phyloP scores from a whole-genome alignment of 2,329 filamentous ascomycete species.

The Truncatella angustata region DNA sequence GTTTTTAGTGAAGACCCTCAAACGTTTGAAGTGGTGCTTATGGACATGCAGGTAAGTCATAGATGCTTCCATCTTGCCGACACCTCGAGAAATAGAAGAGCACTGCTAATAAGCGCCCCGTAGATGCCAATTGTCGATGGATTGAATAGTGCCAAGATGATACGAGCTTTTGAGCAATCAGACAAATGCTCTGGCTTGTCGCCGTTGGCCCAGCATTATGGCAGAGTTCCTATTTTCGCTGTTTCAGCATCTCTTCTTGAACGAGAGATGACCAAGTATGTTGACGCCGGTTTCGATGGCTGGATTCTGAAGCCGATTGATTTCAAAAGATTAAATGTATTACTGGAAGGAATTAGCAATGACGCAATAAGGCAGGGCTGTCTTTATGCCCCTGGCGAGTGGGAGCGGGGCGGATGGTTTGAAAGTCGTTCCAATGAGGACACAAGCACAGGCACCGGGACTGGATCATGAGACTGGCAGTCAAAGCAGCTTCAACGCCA shows the following conservation, averaged over 20 bases:
- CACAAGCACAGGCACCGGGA: neutral
- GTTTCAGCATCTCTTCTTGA: constrained; percentile 83
- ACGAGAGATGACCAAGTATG: constrained; percentile 64
- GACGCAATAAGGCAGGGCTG: constrained; percentile 55
- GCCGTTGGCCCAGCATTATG: constrained; percentile 54
- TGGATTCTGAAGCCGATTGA: constrained; percentile 91
- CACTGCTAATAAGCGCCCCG: no score
- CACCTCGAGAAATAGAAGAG: no score
- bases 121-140: constrained; percentile 94
- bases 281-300: constrained; percentile 79
- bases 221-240: constrained; percentile 77
- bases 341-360: constrained; percentile 69
- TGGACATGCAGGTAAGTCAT: constrained; percentile 82
- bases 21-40: constrained; percentile 75
- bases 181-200: constrained; percentile 51
- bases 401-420: constrained; percentile 90
- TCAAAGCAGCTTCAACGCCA: neutral
- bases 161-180: constrained; percentile 68
- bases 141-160: constrained; percentile 77
- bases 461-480: neutral
- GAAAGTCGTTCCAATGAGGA: constrained; percentile 4
- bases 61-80: neutral
- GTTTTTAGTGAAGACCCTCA: constrained; percentile 62
- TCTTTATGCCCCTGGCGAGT: constrained; percentile 68
- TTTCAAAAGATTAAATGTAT: constrained; percentile 68